Evolutionary conservation across 306 rosid species (phyloP).

Genomic region (Corylus americana): DNA sequence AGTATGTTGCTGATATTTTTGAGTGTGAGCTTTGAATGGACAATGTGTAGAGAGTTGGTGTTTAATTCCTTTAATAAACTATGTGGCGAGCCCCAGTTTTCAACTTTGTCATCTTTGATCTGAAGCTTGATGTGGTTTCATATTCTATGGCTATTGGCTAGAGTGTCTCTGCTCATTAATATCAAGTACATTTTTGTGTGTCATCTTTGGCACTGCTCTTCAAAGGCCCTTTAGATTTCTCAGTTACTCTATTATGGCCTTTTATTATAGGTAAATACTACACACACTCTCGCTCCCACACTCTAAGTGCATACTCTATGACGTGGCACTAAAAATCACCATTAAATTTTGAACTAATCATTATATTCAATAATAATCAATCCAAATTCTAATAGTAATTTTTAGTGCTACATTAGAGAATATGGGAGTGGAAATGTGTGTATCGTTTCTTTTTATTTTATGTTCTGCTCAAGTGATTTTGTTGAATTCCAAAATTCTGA

Average conservation of each 20-base stretch:
- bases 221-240: background rate
- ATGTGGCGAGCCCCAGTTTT: conserved; percentile 4
- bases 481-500: background rate
- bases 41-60: conserved; percentile 19
- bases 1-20: conserved; percentile 33
- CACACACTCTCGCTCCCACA: too few relatives aligned
- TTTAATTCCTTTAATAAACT: conserved; percentile 23
- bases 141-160: background rate
- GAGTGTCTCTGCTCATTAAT: background rate
- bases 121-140: conserved; percentile 29
- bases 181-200: background rate
- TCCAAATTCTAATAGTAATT: too few relatives aligned
- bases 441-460: background rate
- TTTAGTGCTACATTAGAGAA: too few relatives aligned
- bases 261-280: background rate
- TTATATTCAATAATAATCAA: too few relatives aligned
- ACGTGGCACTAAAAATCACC: too few relatives aligned
- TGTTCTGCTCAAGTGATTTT: background rate
- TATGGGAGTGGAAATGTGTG: too few relatives aligned
- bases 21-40: conserved; percentile 35
- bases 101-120: conserved; percentile 14
- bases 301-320: too few relatives aligned
- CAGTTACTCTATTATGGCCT: background rate
- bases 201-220: background rate
- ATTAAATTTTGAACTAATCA: too few relatives aligned